Evolutionary conservation across 257 asterid species (phyloP), one percentile per base, ranked within the genome.

Genomic region (Osmanthus fragrans): DNA sequence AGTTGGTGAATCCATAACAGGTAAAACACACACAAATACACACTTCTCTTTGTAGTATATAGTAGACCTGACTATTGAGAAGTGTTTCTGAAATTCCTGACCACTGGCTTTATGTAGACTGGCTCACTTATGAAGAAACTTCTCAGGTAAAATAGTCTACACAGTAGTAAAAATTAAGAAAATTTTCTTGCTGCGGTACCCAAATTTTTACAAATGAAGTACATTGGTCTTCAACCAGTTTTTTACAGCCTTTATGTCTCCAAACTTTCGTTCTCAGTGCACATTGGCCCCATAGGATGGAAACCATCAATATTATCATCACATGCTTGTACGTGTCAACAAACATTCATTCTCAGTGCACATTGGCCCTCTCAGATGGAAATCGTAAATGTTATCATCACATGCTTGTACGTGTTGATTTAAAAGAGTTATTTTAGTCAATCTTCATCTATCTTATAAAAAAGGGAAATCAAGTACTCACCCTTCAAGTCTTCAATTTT

Each of bases 1-100:
- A 36, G 87, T 76, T 74, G 87, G 84, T 33, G 96, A 86, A 78
- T 82, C 90, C 96, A 92, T 91, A 30, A 25, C 51, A 78, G 65
- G 71, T 30, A 73, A 54, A 70, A 40, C 60, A 63, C 51, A 58
- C n/a, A 51, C 82, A 75, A 60, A 71, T 63, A 45, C 15, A 73
- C 76, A 80, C 74, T 73, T 39, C 15, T 36, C 60, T 71, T 39
- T 71, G 67, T 58, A 15, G 71, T 11, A 16, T 25, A 27, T 21
- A 33, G 8, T 37, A 47, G 34, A 19, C 21, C 34, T 65, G 65
- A 65, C 12, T 63, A 63, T 23, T 29, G 70, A n/a, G 40, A 51
- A 75, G 77, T 83, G 83, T 64, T 76, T 79, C 83, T 76, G 75
- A 76, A 73, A 72, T 79, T 23, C 58, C 74, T 34, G 37, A 39